Evolutionary conservation across 2,329 filamentous ascomycete genomes (phyloP).

Genomic region (Colletotrichum orchidophilum): DNA sequence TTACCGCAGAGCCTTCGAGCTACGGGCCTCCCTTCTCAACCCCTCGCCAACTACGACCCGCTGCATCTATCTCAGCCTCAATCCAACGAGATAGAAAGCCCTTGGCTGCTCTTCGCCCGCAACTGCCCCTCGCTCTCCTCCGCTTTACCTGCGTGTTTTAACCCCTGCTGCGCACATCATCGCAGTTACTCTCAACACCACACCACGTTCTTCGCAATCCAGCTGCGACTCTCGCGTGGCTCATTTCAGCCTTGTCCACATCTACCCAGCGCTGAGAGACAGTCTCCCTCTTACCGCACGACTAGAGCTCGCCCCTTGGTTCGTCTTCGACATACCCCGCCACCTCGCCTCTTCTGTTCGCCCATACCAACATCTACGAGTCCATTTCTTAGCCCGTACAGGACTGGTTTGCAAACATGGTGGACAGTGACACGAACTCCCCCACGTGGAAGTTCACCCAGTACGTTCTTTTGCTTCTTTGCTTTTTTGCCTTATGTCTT

Average conservation of each 20-base stretch:
- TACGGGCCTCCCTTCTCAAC: background rate
- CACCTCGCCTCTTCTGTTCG: slow-evolving; percentile 1
- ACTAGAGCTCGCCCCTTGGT: slow-evolving; percentile 6
- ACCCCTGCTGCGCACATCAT: slow-evolving; percentile 5
- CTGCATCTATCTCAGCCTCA: background rate
- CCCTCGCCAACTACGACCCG: background rate
- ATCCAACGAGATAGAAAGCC: background rate
- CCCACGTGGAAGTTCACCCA: slow-evolving; percentile 99
- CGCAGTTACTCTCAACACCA: background rate
- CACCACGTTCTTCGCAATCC: background rate
- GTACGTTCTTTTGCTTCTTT: slow-evolving; percentile 65
- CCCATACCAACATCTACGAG: slow-evolving; percentile 3
- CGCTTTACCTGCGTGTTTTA: slow-evolving; percentile 19
- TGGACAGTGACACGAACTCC: slow-evolving; percentile 92
- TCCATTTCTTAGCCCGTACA: background rate
- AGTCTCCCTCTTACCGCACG: background rate
- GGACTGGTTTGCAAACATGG: slow-evolving; percentile 73
- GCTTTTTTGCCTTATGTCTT: slow-evolving; percentile 1
- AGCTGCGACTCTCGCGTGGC: slow-evolving; percentile 11
- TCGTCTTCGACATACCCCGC: slow-evolving; percentile 25
- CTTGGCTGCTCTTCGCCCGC: background rate
- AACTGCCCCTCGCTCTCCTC: slow-evolving; percentile 15
- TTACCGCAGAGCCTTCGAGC: background rate
- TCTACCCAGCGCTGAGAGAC: slow-evolving; percentile 9
- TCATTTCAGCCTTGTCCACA: slow-evolving; percentile 8